Evolutionary conservation across 176 grass and related monocot genomes (phyloP), one percentile per base, ranked within the genome.

Genomic region (Oryza australiensis): DNA sequence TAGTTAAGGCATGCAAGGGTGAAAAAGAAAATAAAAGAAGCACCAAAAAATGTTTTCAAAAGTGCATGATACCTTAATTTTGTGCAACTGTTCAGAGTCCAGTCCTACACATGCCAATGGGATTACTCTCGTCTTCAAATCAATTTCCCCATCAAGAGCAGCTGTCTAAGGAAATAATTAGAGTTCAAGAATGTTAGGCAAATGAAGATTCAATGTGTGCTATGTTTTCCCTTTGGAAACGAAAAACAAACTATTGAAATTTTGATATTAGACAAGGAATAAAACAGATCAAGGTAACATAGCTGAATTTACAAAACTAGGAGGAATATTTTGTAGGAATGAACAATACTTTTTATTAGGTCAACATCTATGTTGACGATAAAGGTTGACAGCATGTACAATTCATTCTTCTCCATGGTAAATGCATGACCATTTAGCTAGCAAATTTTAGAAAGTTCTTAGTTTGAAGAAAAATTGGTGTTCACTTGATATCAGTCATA

Each of bases 111-210:
- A 94, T 79, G 88, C 68, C 65, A 76, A 72, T 83, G 95, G 95
- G 62, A 89, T 87, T 68, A 91, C 81, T 77, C 92, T 92, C 43
- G 95, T 91, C 82, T 98, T 98, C 66, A 98, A 86, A 85, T 98
- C 95, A 84, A 76, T 98, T 91, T 98, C 95, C 57, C 95, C 95
- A 84, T 98, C 95, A 90, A 98, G 89, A 80, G 95, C 95, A 78
- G 95, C 86, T 53, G 92, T 98, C 95, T 97, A 84, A 53, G 70
- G 45, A 84, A n/a, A 93, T 51, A 78, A 55, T 72, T 34, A 88
- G 65, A 79, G 88, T 26, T 43, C 34, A 68, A 70, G 46, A 74
- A 90, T 64, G 9, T 42, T 48, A 87, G 13, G 63, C 62, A 53
- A 78, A 69, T 74, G 28, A 42, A 49, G 8, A 70, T 45, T 64